Evolutionary conservation across 2,329 filamentous ascomycete species (phyloP), one percentile per base, ranked within the genome.

Genomic region (Daldinia sp.): DNA sequence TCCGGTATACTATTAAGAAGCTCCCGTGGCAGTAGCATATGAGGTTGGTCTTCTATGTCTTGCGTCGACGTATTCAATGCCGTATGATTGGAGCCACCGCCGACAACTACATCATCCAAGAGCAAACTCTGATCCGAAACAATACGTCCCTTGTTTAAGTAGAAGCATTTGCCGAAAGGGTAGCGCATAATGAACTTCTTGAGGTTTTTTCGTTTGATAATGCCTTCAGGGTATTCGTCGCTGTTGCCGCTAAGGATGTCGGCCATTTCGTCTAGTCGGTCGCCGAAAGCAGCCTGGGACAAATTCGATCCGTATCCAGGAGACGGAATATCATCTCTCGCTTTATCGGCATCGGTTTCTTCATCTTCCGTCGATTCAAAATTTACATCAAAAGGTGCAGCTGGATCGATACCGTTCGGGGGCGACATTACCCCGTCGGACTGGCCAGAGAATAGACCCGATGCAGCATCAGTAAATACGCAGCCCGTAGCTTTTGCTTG

Each of bases 1-100:
- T 74, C 74, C 0, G 75, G 72, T 1, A 78, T 72, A 55, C 70
- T 71, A 13, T 73, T 71, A 2, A 78, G 73, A 1, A 78, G 71
- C 48, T 77, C 76, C 11, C 52, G 55, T 6, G 68, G 66, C 7
- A 70, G 39, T 32, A 60, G 19, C 17, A 55, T 60, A 11, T 54
- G 66, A 19, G 57, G 37, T 9, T 48, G 61, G 13, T 62, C 35
- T 17, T 58, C 60, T 9, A 19, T 25, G 17, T 55, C 45, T 51
- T 58, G 32, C 2, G 21, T 25, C 8, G 55, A 34, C 17, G 55
- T 29, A 29, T 58, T 61, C 13, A 55, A 21, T 13, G 48, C 35
- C n/a, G 58, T 47, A 10, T 60, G 25, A 8, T 35, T 55, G 17
- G 65, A 35, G n/a, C 67, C 67, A 13, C 62, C 62, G 2, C 67